phyloP scores from a whole-genome alignment of 345 rosid genomes.

The Raphanus raphanistrum region DNA sequence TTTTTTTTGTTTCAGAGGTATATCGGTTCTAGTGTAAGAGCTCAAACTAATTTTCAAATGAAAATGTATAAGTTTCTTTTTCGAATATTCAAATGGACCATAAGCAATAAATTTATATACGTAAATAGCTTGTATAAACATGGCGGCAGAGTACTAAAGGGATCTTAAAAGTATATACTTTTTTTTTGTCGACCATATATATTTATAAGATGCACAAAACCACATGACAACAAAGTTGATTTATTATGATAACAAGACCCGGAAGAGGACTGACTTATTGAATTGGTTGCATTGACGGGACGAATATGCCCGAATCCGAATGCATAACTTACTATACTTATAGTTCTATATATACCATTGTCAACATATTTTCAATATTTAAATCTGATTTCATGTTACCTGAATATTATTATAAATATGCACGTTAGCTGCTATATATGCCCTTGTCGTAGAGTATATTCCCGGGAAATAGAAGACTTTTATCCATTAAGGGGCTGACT shows the following conservation, averaged over 20 bases:
- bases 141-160: conserved; percentile 31
- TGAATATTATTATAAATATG: conserved; percentile 17
- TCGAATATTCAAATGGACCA: too few relatives aligned
- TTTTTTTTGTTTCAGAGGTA: too few relatives aligned
- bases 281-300: conserved; percentile 36
- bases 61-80: too few relatives aligned
- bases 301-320: conserved; percentile 35
- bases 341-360: not conserved
- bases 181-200: conserved; percentile 1
- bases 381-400: conserved; percentile 18
- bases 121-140: conserved; percentile 29
- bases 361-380: conserved; percentile 6
- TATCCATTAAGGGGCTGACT: not conserved
- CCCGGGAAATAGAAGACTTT: conserved; percentile 21
- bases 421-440: conserved; percentile 29
- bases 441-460: conserved; percentile 34
- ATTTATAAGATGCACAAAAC: conserved; percentile 21
- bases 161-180: conserved; percentile 28
- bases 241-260: conserved; percentile 18
- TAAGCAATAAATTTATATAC: too few relatives aligned
- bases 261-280: conserved; percentile 25
- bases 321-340: conserved; percentile 18
- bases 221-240: conserved; percentile 22
- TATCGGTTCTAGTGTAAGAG: too few relatives aligned
- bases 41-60: too few relatives aligned